Conservation (phyloP, 2,329 filamentous ascomycete species). For the Epichloe brachyelytri region DNA sequence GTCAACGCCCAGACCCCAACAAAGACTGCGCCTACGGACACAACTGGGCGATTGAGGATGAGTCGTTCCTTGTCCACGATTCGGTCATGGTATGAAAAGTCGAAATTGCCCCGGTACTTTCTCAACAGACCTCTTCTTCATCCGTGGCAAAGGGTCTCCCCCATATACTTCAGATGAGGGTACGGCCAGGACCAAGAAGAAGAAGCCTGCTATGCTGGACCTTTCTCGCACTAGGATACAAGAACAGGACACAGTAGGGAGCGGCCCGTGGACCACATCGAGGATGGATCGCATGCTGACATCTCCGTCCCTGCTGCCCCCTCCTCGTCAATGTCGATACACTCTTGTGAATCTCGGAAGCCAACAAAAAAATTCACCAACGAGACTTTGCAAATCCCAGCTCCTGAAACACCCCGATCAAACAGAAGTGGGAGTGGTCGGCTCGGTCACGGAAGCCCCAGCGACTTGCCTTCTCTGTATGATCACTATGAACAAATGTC, state of each 20-base stretch:
- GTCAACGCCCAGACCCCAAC: constrained; percentile 1
- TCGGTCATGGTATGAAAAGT: constrained; percentile 42
- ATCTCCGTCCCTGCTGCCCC: constrained; percentile 32
- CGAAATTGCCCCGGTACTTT: constrained; percentile 43
- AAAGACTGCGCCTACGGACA: constrained; percentile 22
- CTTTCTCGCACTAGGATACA: constrained; percentile 21
- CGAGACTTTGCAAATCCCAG: constrained; percentile 19
- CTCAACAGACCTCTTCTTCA: constrained; percentile 45
- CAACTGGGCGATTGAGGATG: constrained; percentile 31
- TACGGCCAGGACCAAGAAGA: constrained; percentile 21
- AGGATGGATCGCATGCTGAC: constrained; percentile 24
- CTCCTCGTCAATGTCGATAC: constrained; percentile 15
- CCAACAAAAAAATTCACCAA: constrained; percentile 23
- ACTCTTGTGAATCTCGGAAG: constrained; percentile 14
- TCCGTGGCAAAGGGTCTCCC: constrained; percentile 45
- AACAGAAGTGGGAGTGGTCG: constrained; percentile 15
- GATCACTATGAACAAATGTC: constrained; percentile 46
- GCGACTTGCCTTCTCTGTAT: constrained; percentile 38
- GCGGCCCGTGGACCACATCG: constrained; percentile 13
- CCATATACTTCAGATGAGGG: constrained; percentile 31
- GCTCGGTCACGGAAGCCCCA: constrained; percentile 15
- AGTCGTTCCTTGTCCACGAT: constrained; percentile 43
- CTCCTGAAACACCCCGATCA: constrained; percentile 11
- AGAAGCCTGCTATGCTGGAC: constrained; percentile 37
- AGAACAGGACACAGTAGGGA: background rate